Evolutionary conservation across 305 asterid species (phyloP).

Genomic region (Fraxinus nigra): DNA sequence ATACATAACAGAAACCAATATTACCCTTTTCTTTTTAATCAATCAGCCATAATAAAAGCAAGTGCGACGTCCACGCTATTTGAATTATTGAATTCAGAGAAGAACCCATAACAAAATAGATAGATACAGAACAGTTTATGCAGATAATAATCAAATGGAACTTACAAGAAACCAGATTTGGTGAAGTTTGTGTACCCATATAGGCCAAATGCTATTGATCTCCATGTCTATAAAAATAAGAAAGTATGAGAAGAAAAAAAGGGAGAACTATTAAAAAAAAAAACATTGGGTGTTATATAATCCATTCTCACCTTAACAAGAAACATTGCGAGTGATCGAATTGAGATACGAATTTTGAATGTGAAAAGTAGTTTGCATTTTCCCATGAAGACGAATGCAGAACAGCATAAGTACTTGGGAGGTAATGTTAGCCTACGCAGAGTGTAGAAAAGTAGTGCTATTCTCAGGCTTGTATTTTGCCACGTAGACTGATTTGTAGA

Average conservation of each 20-base stretch:
- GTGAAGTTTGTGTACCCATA: slow-evolving; percentile 75
- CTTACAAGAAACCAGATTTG: slow-evolving; percentile 66
- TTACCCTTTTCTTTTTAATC: background rate
- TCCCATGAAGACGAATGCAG: background rate
- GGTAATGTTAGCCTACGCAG: background rate
- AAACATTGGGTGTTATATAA: background rate
- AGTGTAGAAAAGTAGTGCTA: background rate
- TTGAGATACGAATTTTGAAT: slow-evolving; percentile 31
- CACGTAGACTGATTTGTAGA: slow-evolving; percentile 20
- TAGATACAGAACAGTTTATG: background rate
- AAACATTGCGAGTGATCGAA: slow-evolving; percentile 48
- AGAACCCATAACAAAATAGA: slow-evolving; percentile 8
- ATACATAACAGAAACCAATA: background rate
- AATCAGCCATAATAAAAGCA: background rate
- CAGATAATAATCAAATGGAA: background rate
- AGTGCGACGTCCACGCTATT: background rate
- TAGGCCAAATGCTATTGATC: slow-evolving; percentile 61
- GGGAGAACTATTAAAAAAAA: background rate
- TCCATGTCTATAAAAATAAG: slow-evolving; percentile 51
- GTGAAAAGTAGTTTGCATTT: slow-evolving; percentile 18
- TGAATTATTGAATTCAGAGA: slow-evolving; percentile 1
- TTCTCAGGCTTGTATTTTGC: slow-evolving; percentile 17
- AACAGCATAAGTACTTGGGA: background rate
- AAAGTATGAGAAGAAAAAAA: background rate
- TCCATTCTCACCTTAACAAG: slow-evolving; percentile 46